phyloP scores from a whole-genome alignment of 2,329 filamentous ascomycete genomes.

The Paracoccidioides lutzii region DNA sequence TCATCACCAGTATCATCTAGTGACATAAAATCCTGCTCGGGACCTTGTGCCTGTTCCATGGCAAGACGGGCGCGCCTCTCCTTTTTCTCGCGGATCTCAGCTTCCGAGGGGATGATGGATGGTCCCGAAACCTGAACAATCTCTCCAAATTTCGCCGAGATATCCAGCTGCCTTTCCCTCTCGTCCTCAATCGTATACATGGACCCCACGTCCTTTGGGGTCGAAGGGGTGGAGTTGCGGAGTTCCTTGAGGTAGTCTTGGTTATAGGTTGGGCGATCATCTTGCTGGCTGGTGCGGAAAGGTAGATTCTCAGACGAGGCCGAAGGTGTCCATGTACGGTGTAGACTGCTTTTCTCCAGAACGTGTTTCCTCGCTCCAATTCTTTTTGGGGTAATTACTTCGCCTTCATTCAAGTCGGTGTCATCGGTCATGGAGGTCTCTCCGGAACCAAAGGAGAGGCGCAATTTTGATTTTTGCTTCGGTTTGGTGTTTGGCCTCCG shows the following conservation, averaged over 20 bases:
- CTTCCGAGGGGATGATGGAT: constrained; percentile 58
- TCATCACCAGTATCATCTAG: constrained; percentile 30
- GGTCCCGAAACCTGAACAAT: constrained; percentile 21
- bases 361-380: constrained; percentile 50
- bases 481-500: constrained; percentile 41
- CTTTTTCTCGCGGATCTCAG: constrained; percentile 84
- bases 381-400: constrained; percentile 50
- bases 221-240: constrained; percentile 71
- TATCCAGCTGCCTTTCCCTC: constrained; percentile 35
- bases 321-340: constrained; percentile 40
- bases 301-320: constrained; percentile 42
- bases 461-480: constrained; percentile 60
- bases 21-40: constrained; percentile 28
- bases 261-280: constrained; percentile 66
- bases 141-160: constrained; percentile 38
- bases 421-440: constrained; percentile 43
- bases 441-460: constrained; percentile 62
- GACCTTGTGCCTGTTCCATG: constrained; percentile 40
- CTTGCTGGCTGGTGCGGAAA: constrained; percentile 47
- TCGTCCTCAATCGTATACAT: constrained; percentile 9
- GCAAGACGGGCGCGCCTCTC: constrained; percentile 72
- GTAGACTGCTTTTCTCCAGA: constrained; percentile 52
- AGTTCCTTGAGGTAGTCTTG: constrained; percentile 78
- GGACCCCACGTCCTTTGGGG: constrained; percentile 47
- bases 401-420: constrained; percentile 35